Conservation (phyloP, 345 rosid genomes). For the Chamaenerion angustifolium region DNA sequence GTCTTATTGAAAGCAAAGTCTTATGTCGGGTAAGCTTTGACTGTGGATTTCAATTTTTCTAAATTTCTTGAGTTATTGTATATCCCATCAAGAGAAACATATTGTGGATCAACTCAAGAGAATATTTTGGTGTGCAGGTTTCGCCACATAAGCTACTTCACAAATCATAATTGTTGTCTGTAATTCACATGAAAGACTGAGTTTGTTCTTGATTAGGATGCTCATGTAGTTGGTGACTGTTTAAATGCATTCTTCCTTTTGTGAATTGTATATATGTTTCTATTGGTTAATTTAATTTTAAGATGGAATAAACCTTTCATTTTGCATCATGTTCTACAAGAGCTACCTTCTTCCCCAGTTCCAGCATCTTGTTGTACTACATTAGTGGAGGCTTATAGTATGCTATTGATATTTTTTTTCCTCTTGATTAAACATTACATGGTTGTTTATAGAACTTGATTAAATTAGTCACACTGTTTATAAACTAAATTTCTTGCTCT, state of each 20-base stretch:
- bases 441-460: too few species aligned
- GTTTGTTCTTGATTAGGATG: constrained; percentile 76
- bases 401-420: constrained; percentile 96
- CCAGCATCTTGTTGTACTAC: too few species aligned
- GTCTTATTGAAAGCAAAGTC: constrained; percentile 66
- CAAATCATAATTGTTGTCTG: not conserved
- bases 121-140: constrained; percentile 24
- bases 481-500: too few species aligned
- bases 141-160: constrained; percentile 32
- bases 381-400: too few species aligned
- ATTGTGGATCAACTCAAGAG: not conserved
- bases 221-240: constrained; percentile 97
- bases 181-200: constrained; percentile 59
- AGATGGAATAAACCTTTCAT: constrained; percentile 17
- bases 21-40: constrained; percentile 38
- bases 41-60: not conserved
- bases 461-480: too few species aligned
- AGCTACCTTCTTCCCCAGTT: too few species aligned
- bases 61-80: not conserved
- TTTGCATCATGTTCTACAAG: constrained; percentile 80
- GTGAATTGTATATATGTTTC: too few species aligned
- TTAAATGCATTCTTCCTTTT: constrained; percentile 47
- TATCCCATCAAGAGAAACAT: not conserved
- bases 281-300: constrained; percentile 2
- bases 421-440: too few species aligned